phyloP scores from a whole-genome alignment of 257 asterid genomes.

The Primulina huaijiensis region DNA sequence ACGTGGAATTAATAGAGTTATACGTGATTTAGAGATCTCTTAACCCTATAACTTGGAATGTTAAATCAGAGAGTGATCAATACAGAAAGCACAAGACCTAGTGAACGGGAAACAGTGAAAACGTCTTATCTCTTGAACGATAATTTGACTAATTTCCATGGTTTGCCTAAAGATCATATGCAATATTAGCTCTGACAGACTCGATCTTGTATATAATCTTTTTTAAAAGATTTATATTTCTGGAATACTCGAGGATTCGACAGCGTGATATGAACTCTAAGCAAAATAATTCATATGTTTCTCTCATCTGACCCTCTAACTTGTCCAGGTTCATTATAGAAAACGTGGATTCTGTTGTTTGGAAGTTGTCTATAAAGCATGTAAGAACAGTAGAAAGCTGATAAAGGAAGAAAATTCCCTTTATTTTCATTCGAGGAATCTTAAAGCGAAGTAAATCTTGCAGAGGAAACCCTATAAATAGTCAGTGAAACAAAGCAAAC shows the following conservation, averaged over 20 bases:
- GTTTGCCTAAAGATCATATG: no score
- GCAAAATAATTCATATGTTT: constrained; percentile 26
- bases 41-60: no score
- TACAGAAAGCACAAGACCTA: no score
- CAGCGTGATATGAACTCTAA: not conserved
- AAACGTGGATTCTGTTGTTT: not conserved
- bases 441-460: not conserved
- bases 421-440: not conserved
- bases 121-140: no score
- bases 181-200: no score
- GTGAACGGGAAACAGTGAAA: no score
- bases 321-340: constrained; percentile 38
- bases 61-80: no score
- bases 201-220: no score
- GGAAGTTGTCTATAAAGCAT: constrained; percentile 10
- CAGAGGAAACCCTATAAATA: constrained; percentile 22
- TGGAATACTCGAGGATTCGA: not conserved
- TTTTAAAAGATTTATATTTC: no score
- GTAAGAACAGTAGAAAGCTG: not conserved
- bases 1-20: no score
- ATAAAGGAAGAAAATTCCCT: not conserved
- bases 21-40: no score
- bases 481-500: not conserved
- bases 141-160: no score
- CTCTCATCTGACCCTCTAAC: constrained; percentile 30